Base-by-base conservation (phyloP, 192 early-diverging fungal species). In the Funneliformis mosseae region DNA sequence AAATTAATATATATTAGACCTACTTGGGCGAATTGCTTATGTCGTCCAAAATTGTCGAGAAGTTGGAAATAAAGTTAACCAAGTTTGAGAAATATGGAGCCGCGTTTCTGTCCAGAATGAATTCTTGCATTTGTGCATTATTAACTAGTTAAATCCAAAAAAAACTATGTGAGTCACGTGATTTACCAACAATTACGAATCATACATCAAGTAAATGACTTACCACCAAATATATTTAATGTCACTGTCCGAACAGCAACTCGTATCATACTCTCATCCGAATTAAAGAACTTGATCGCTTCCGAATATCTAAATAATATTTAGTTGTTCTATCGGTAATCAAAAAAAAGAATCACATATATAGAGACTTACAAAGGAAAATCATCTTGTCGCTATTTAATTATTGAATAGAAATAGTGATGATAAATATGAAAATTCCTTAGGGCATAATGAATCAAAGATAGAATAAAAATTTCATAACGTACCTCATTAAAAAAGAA, bases 201-300 rank as follows among this genome's bases (percentile, higher is more conserved):
- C 16, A 4, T 33, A 66, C 43, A 70, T 39, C 7, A 14, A 23
- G 21, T 21, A 41, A 18, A 74, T 6, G 3, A 50, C 12, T 12
- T 59, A 73, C 78, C 83, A 14, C 83, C 82, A 50, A 90, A 90
- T 27, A 92, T 89, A 80, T 91, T 92, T 33, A 92, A 87, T 6
- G 91, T 92, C 71, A 92, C 88, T 7, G 89, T 85, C 48, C 90
- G 86, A 46, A 91, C 92, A 0, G 92, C 89, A 16, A 91, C 90
- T 41, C 92, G 88, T 16, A 93, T 88, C 92, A 94, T 93, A 75
- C 87, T 85, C 63, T 94, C 92, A 11, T 91, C 86, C 59, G 92
- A 92, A 78, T 90, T 87, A 76, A 91, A 92, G 75, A 91, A 89
- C 55, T 82, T 79, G 66, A 93, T 87, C 59, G 92, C 91, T 21